These are phyloP conservation scores for Gossypium ekmanianum DNA, from an alignment of 345 rosid genomes.

Conservation along the genomic window DNA sequence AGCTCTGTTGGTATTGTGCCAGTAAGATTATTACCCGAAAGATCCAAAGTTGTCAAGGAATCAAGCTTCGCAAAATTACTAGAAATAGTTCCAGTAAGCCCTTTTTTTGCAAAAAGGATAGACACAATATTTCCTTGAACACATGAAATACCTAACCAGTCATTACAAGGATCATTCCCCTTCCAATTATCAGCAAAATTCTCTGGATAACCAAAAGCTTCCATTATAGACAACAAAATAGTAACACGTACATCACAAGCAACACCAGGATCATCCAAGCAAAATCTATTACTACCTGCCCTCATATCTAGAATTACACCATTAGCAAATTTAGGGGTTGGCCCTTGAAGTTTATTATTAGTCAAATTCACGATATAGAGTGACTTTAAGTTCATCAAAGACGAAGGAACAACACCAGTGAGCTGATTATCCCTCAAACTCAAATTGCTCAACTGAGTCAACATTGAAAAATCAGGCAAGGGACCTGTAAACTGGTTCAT, in stretches of 20 bases:
- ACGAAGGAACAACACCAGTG: slow-evolving; percentile 60
- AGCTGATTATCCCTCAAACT: slow-evolving; percentile 58
- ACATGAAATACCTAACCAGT: slow-evolving; percentile 66
- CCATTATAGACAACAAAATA: slow-evolving; percentile 29
- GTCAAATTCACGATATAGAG: slow-evolving; percentile 47
- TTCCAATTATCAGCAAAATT: slow-evolving; percentile 37
- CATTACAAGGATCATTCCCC: slow-evolving; percentile 57
- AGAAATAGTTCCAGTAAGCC: slow-evolving; percentile 61
- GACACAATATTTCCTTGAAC: slow-evolving; percentile 37
- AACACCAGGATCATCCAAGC: slow-evolving; percentile 32
- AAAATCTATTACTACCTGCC: slow-evolving; percentile 30
- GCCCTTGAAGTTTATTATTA: slow-evolving; percentile 40
- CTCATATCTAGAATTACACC: slow-evolving; percentile 23
- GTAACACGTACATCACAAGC: slow-evolving; percentile 38
- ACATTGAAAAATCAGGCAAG: slow-evolving; percentile 53
- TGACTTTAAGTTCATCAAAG: slow-evolving; percentile 31
- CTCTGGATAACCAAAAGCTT: slow-evolving; percentile 31
- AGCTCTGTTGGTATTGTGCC: slow-evolving; percentile 69
- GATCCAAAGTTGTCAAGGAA: slow-evolving; percentile 42
- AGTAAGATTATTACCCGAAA: slow-evolving; percentile 45
- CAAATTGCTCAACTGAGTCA: slow-evolving; percentile 33
- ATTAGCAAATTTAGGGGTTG: slow-evolving; percentile 27
- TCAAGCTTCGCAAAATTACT: slow-evolving; percentile 44
- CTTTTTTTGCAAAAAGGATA: slow-evolving; percentile 44
- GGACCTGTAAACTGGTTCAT: slow-evolving; percentile 64